Evolutionary conservation across 2,329 filamentous ascomycete species (phyloP).

Genomic region (Chaetomiaceae sp.): DNA sequence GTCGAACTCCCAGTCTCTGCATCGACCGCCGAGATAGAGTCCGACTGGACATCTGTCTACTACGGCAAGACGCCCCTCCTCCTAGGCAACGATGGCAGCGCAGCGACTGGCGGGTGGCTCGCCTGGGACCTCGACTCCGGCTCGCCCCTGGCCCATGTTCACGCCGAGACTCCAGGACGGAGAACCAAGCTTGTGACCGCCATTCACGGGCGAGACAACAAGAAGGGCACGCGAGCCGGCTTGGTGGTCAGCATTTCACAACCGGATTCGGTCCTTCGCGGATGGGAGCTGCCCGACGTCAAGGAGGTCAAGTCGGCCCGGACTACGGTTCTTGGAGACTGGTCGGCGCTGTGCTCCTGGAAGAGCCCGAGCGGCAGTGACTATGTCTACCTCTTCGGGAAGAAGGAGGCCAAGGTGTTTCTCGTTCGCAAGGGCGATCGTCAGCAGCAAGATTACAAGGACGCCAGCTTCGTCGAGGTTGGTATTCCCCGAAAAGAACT

Average conservation of each 20-base stretch:
- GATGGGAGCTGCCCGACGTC: conserved; percentile 8
- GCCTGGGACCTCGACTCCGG: conserved; percentile 11
- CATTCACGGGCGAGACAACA: conserved; percentile 2
- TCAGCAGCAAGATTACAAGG: neutral
- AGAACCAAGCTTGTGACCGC: conserved; percentile 15
- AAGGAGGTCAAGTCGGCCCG: conserved; percentile 9
- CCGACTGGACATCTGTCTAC: conserved; percentile 15
- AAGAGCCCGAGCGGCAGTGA: conserved; percentile 9
- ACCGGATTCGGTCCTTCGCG: conserved; percentile 11
- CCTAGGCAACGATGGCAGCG: conserved; percentile 13
- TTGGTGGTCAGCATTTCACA: conserved; percentile 13
- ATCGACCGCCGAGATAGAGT: conserved; percentile 4
- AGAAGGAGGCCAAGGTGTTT: conserved; percentile 10
- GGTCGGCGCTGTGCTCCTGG: conserved; percentile 16
- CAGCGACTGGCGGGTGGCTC: conserved; percentile 7
- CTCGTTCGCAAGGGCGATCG: conserved; percentile 2
- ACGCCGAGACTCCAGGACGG: conserved; percentile 11
- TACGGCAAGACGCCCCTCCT: conserved; percentile 12
- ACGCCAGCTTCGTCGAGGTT: conserved; percentile 8
- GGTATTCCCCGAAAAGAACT: too few relatives aligned
- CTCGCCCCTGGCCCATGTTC: neutral
- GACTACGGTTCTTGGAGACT: conserved; percentile 11
- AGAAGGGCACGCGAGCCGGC: neutral
- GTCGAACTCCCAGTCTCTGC: conserved; percentile 10
- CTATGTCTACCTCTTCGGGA: conserved; percentile 16